phyloP scores from a whole-genome alignment of 306 rosid genomes.

The Mucuna pruriens region DNA sequence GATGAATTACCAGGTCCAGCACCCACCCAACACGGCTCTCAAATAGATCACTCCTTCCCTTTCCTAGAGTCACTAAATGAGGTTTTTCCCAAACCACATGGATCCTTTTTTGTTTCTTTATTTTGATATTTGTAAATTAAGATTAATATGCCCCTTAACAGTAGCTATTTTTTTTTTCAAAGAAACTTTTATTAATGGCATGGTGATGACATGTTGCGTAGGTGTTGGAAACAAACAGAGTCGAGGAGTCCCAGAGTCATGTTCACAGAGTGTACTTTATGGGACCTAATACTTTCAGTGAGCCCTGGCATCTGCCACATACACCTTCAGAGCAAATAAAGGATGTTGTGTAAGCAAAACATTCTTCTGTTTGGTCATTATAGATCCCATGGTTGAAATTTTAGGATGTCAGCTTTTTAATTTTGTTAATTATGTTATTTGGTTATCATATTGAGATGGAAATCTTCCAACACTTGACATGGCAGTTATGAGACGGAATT shows the following conservation, averaged over 20 bases:
- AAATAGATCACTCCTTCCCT: slow-evolving; percentile 98
- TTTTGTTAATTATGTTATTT: slow-evolving; percentile 21
- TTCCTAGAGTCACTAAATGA: slow-evolving; percentile 95
- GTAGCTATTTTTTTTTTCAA: background rate
- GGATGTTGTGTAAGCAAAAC: slow-evolving; percentile 87
- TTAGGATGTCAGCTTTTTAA: background rate
- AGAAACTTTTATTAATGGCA: background rate
- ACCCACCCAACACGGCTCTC: slow-evolving; percentile 97
- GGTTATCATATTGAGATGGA: slow-evolving; percentile 39
- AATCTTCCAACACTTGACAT: slow-evolving; percentile 36
- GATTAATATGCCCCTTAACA: background rate
- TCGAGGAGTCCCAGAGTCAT: slow-evolving; percentile 96
- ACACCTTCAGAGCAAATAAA: slow-evolving; percentile 88
- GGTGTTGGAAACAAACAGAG: slow-evolving; percentile 99
- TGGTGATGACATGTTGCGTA: slow-evolving; percentile 37
- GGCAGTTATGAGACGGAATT: slow-evolving; percentile 92
- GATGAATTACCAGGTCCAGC: slow-evolving; percentile 93
- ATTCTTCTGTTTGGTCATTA: slow-evolving; percentile 27
- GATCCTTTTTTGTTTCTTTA: slow-evolving; percentile 25
- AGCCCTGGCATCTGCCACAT: slow-evolving; percentile 97
- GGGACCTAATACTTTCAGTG: slow-evolving; percentile 97
- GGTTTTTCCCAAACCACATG: slow-evolving; percentile 56
- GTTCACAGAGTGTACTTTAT: slow-evolving; percentile 96
- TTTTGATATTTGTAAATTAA: slow-evolving; percentile 22
- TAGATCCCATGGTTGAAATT: slow-evolving; percentile 28